Base-by-base conservation (phyloP, 2,329 filamentous ascomycete genomes). In the Ophiostoma sp. region DNA sequence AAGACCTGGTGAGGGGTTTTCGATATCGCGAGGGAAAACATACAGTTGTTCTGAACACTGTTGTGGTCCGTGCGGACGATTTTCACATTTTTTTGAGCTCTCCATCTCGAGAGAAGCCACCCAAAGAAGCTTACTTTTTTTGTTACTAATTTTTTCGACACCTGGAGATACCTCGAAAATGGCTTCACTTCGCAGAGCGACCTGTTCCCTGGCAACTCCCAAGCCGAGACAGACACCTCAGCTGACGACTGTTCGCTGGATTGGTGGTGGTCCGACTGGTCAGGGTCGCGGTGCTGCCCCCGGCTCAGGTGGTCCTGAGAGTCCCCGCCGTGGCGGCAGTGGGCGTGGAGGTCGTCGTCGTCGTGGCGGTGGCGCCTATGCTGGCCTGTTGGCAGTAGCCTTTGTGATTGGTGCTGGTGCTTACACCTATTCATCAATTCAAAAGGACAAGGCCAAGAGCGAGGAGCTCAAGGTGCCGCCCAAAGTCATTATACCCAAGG, bases 381-480 rank as follows among this genome's bases (percentile, higher is more conserved):
- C 39, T 6, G 25, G 61, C 9, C 55, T 78, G 19, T 25, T 79
- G 33, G 70, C 76, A 0, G 71, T 76, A 9, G 70, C 70, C 7
- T 73, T 71, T n/a, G 69, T 75, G 2, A 74, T 75, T 3, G 79
- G 76, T 8, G 77, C 73, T 9, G 76, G 74, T 9, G 73, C 75
- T 28, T 75, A 75, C 69, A 74, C 74, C 7, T 79, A 78, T 59
- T 72, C 76, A 68, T 79, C 80, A 33, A 79, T 83, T 64, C 81
- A 75, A 31, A 36, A 22, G 15, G 28, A 45, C 19, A 66, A 69
- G 17, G 17, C 33, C 15, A 69, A 71, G 57, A 9, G 69, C 36
- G 68, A 39, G 31, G 48, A 70, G 22, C 39, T 42, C n/a, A 25
- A 72, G 31, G 33, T 25, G 33, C 33, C 59, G 59, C 70, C 63